These are phyloP conservation scores for Cyberlindnera xylosilytica DNA, from an alignment of 805 yeast species.

Conservation along the genomic window DNA sequence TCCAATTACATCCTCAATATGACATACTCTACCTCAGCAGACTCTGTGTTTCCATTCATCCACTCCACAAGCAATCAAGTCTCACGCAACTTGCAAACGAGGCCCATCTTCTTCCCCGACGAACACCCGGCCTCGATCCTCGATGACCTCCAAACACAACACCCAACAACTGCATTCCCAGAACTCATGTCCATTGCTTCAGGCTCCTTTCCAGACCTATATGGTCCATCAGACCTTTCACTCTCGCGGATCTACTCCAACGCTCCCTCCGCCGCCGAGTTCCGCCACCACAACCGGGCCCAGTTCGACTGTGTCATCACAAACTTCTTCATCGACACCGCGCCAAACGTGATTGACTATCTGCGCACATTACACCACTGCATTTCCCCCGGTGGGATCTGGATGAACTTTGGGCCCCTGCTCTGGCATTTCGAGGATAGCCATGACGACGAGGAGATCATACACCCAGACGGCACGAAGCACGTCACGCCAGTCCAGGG, in stretches of 20 bases:
- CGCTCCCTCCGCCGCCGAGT: slow-evolving; percentile 38
- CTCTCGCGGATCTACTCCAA: slow-evolving; percentile 17
- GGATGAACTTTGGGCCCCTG: slow-evolving; percentile 69
- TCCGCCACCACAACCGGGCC: slow-evolving; percentile 37
- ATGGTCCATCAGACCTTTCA: slow-evolving; percentile 43
- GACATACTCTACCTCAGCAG: slow-evolving; percentile 36
- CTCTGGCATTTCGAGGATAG: slow-evolving; percentile 70
- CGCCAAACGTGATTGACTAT: slow-evolving; percentile 57
- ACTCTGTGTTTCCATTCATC: slow-evolving; percentile 51
- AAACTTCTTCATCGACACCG: slow-evolving; percentile 63
- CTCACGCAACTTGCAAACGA: slow-evolving; percentile 43
- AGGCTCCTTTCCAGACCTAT: slow-evolving; percentile 68
- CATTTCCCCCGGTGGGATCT: slow-evolving; percentile 43
- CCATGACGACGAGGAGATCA: slow-evolving; percentile 27
- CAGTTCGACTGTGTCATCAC: slow-evolving; percentile 48
- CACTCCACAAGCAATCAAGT: slow-evolving; percentile 46
- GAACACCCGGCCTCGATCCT: slow-evolving; percentile 40
- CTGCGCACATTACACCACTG: slow-evolving; percentile 45
- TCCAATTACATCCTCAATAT: slow-evolving; percentile 54
- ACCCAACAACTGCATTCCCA: slow-evolving; percentile 40
- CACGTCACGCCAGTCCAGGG: slow-evolving; percentile 44
- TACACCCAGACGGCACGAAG: slow-evolving; percentile 20
- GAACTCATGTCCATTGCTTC: slow-evolving; percentile 69
- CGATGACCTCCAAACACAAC: slow-evolving; percentile 25
- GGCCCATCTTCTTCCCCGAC: slow-evolving; percentile 56